Conservation (phyloP, 179 eudicot genomes). For the Beta macrorhiza region DNA sequence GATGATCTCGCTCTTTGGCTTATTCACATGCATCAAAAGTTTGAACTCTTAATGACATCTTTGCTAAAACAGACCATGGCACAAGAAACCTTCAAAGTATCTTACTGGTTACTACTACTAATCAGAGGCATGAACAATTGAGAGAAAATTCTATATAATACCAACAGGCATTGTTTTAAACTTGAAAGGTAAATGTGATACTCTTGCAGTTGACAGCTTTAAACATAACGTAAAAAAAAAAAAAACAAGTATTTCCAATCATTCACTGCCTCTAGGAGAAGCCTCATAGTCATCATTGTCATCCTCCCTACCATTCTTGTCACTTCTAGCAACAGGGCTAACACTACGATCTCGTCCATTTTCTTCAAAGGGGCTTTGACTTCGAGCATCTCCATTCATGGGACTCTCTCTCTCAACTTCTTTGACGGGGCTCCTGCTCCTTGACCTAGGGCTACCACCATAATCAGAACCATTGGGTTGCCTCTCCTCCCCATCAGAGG, state of each 20-base stretch:
- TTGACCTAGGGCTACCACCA: constrained; percentile 53
- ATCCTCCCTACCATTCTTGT: constrained; percentile 40
- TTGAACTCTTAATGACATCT: not conserved
- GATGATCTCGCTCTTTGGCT: too few relatives aligned
- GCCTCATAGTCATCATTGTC: constrained; percentile 40
- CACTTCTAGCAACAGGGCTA: constrained; percentile 54
- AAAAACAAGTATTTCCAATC: constrained; percentile 1
- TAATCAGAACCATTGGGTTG: constrained; percentile 45
- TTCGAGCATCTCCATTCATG: constrained; percentile 35
- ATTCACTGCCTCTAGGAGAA: constrained; percentile 50
- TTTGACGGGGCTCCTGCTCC: constrained; percentile 52
- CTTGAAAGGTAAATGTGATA: constrained; percentile 2
- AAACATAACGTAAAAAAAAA: too few relatives aligned
- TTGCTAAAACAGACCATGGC: not conserved
- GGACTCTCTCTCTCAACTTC: constrained; percentile 39
- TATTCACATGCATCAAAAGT: too few relatives aligned
- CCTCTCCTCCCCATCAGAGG: constrained; percentile 49
- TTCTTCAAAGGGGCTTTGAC: constrained; percentile 47
- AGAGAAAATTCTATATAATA: constrained; percentile 13
- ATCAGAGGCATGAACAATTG: not conserved
- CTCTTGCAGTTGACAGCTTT: not conserved
- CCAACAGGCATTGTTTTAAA: not conserved
- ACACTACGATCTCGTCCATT: constrained; percentile 55
- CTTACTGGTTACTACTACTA: not conserved
- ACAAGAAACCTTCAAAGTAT: not conserved